Evolutionary conservation across 2,329 filamentous ascomycete genomes (phyloP).

Genomic region (Claviceps maximensis): DNA sequence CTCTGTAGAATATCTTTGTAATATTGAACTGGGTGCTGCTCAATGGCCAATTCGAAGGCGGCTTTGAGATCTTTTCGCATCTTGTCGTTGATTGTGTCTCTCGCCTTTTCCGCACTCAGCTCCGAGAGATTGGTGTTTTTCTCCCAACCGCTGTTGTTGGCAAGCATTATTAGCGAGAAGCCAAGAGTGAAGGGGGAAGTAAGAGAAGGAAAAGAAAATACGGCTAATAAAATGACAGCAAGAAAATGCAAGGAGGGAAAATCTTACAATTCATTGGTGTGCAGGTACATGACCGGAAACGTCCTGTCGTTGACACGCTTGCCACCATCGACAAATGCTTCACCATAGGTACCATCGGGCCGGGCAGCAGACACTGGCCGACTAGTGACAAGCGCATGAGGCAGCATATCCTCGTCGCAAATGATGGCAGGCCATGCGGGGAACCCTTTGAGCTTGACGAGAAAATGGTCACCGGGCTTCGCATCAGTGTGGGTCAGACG

Average conservation of each 20-base stretch:
- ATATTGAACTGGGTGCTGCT: constrained; percentile 62
- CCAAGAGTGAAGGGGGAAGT: background rate
- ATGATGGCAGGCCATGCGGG: constrained; percentile 91
- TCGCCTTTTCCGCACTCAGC: constrained; percentile 60
- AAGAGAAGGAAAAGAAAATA: background rate
- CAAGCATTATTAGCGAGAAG: background rate
- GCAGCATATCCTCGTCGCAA: constrained; percentile 89
- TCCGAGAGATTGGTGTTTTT: constrained; percentile 70
- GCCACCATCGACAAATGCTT: constrained; percentile 76
- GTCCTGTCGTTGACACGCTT: constrained; percentile 76
- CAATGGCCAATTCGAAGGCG: constrained; percentile 68
- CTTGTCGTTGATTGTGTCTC: constrained; percentile 57
- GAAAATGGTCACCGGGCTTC: constrained; percentile 80
- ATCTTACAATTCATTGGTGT: constrained; percentile 94
- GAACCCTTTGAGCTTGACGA: constrained; percentile 88
- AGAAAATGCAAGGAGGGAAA: no score
- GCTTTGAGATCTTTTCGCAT: constrained; percentile 65
- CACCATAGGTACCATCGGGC: constrained; percentile 73
- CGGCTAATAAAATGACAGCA: no score
- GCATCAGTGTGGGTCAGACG: constrained; percentile 63
- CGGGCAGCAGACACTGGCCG: constrained; percentile 76
- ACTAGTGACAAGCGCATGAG: constrained; percentile 57
- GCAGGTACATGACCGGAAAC: constrained; percentile 89
- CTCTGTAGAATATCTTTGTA: constrained; percentile 72
- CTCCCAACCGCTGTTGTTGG: constrained; percentile 64